Evolutionary conservation across 73 alveolate species (phyloP).

Genomic region (Breviolum minutum): DNA sequence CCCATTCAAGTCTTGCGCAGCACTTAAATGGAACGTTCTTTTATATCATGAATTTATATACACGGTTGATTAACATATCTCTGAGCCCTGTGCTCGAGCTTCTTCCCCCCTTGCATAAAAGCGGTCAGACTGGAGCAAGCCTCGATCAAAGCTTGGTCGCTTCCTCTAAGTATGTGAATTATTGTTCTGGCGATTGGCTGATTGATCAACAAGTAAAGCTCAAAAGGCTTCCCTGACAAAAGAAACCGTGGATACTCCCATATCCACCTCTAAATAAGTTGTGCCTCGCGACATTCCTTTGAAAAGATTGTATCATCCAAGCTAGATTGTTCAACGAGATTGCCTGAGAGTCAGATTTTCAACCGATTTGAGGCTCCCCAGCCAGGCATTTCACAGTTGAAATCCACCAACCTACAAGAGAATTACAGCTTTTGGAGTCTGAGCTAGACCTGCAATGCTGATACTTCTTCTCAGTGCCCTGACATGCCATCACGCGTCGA

Average conservation of each 20-base stretch:
- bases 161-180: too few relatives aligned
- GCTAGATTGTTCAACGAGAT: too few relatives aligned
- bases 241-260: too few relatives aligned
- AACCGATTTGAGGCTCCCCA: not conserved
- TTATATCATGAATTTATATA: not conserved
- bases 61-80: not conserved
- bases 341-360: too few relatives aligned
- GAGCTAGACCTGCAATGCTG: not conserved
- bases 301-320: too few relatives aligned
- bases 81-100: not conserved
- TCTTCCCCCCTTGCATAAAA: constrained; percentile 24
- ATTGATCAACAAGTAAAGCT: too few relatives aligned
- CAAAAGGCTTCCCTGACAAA: too few relatives aligned
- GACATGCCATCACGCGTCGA: constrained; percentile 55
- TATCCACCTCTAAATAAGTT: too few relatives aligned
- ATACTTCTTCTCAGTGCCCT: not conserved
- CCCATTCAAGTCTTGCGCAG: not conserved
- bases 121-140: constrained; percentile 61
- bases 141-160: not conserved
- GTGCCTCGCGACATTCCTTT: too few relatives aligned
- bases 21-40: too few relatives aligned
- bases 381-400: constrained; percentile 76
- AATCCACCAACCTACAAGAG: constrained; percentile 45
- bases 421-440: not conserved
- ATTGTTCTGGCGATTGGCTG: too few relatives aligned